Evolutionary conservation across 2,329 filamentous ascomycete genomes (phyloP).

Genomic region (Helminthosporium solani): DNA sequence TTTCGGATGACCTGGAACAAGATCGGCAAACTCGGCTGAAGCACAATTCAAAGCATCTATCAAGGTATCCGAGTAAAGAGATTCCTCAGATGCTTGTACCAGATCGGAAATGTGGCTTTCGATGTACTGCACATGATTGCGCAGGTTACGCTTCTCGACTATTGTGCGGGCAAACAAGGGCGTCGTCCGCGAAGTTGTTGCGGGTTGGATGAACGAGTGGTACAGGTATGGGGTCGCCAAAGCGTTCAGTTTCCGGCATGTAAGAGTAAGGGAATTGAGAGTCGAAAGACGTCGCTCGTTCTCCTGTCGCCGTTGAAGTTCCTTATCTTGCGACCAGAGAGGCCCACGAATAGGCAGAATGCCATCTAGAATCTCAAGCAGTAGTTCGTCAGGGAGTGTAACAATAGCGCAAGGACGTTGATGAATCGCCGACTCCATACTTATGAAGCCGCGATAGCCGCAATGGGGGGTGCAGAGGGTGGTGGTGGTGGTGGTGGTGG

Average conservation of each 20-base stretch:
- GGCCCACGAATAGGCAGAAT: constrained; percentile 16
- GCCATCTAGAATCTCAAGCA: constrained; percentile 16
- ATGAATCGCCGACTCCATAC: no score
- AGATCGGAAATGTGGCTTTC: not conserved
- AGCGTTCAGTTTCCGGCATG: constrained; percentile 13
- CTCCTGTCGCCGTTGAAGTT: constrained; percentile 4
- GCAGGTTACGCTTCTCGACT: not conserved
- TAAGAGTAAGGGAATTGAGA: constrained; percentile 15
- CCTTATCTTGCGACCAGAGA: not conserved
- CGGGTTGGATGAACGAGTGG: constrained; percentile 13
- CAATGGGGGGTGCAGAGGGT: no score
- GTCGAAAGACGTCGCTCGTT: constrained; percentile 4
- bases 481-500: no score
- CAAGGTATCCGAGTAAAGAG: no score
- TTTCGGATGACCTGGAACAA: no score
- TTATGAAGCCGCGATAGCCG: no score
- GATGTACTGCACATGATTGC: constrained; percentile 6
- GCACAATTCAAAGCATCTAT: no score
- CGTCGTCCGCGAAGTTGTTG: not conserved
- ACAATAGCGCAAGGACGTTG: constrained; percentile 1
- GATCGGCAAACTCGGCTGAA: no score
- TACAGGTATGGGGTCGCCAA: constrained; percentile 16
- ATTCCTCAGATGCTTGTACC: no score
- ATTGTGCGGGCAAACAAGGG: constrained; percentile 5
- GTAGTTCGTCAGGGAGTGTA: constrained; percentile 20